Percentiles rank a stretch among this genome's conserved stretches.
Conservation (phyloP, 176 grass and related monocot genomes). For the Oryza meridionalis region DNA sequence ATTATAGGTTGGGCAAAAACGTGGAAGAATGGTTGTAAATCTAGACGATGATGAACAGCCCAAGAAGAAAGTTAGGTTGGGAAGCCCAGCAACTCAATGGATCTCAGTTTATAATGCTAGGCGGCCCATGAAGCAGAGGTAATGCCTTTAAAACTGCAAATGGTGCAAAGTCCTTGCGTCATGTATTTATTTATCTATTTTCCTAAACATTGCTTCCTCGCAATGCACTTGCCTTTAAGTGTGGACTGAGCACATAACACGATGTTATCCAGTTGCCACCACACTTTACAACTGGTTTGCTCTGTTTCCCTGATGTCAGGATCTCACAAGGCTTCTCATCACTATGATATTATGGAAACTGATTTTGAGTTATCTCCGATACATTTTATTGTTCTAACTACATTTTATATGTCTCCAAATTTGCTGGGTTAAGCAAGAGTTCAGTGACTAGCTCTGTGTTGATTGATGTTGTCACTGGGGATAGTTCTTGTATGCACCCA, state of each 20-base stretch:
- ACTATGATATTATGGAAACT: background rate
- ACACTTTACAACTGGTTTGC: background rate
- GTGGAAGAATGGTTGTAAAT: conserved; percentile 66
- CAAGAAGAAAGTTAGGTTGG: conserved; percentile 78
- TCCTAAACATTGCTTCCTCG: background rate
- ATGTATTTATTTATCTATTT: conserved; percentile 4
- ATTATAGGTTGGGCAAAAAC: conserved; percentile 84
- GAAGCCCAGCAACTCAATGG: conserved; percentile 80
- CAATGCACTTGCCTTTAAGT: conserved; percentile 18
- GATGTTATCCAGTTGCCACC: background rate
- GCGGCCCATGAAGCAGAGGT: conserved; percentile 89
- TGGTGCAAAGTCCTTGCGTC: background rate
- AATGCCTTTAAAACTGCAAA: conserved; percentile 29
- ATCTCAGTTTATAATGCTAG: conserved; percentile 92
- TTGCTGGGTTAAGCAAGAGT: background rate
- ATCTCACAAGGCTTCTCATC: background rate
- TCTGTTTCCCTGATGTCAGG: background rate
- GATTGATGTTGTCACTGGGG: conserved; percentile 2
- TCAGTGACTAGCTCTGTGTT: background rate
- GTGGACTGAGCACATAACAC: background rate
- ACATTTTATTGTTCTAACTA: background rate
- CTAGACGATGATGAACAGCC: conserved; percentile 79
- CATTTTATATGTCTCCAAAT: background rate
- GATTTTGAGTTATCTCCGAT: conserved; percentile 1
- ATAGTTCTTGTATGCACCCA: background rate